These are phyloP conservation scores for Skeletonema tropicum DNA, from an alignment of 108 stramenopile species.

Conservation along the genomic window DNA sequence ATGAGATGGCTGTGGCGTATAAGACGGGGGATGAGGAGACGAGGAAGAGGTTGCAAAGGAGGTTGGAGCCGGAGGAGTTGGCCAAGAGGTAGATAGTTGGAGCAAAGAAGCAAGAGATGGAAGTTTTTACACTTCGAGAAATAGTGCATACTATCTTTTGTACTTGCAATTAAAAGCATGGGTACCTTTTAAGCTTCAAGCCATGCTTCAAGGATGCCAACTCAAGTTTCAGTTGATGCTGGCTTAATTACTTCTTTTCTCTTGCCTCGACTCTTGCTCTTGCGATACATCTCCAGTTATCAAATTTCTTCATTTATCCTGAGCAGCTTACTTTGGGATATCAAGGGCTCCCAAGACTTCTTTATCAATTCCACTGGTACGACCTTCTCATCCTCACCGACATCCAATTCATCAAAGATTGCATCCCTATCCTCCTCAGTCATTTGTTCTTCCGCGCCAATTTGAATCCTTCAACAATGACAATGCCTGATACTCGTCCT, in stretches of 20 bases:
- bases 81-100: slow-evolving; percentile 11
- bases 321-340: slow-evolving; percentile 2
- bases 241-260: too few species aligned
- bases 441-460: slow-evolving; percentile 35
- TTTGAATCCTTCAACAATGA: slow-evolving; percentile 43
- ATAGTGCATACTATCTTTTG: background rate
- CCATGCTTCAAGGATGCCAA: too few species aligned
- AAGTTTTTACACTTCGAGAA: too few species aligned
- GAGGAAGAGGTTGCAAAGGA: slow-evolving; percentile 67
- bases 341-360: slow-evolving; percentile 18
- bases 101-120: too few species aligned
- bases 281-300: too few species aligned
- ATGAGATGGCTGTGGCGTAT: slow-evolving; percentile 85
- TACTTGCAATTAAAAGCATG: background rate
- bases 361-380: slow-evolving; percentile 30
- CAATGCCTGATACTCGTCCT: slow-evolving; percentile 20
- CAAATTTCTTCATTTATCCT: background rate
- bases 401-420: slow-evolving; percentile 38
- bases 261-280: too few species aligned
- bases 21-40: slow-evolving; percentile 79
- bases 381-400: slow-evolving; percentile 20
- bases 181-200: background rate
- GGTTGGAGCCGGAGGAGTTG: slow-evolving; percentile 69
- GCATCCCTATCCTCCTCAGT: slow-evolving; percentile 26
- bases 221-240: too few species aligned